phyloP scores from a whole-genome alignment of 2,329 filamentous ascomycete genomes.

The Ophiosphaerella narmari region DNA sequence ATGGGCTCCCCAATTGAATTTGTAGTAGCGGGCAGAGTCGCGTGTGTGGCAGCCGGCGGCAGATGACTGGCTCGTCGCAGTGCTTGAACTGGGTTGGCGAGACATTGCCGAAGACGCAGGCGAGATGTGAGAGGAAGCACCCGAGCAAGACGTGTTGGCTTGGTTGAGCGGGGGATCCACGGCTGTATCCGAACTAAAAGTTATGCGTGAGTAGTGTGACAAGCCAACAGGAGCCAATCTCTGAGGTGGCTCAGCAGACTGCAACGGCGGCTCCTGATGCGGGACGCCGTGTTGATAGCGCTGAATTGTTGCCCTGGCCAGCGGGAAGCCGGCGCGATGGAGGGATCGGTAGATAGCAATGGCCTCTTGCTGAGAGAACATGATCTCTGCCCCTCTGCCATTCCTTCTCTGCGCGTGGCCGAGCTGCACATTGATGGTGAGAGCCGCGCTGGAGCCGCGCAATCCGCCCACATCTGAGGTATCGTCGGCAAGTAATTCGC shows the following conservation, averaged over 20 bases:
- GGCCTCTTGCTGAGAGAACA: constrained; percentile 25
- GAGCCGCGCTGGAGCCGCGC: constrained; percentile 17
- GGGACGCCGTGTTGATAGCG: constrained; percentile 5
- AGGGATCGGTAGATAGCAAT: constrained; percentile 21
- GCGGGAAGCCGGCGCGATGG: constrained; percentile 18
- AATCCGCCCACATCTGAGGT: constrained; percentile 16
- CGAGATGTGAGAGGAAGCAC: constrained; percentile 6
- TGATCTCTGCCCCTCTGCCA: constrained; percentile 14
- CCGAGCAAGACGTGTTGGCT: not conserved
- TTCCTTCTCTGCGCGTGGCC: constrained; percentile 5
- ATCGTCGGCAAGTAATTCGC: constrained; percentile 13
- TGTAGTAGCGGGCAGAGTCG: constrained; percentile 21
- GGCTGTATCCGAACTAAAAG: not conserved
- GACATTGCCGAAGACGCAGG: constrained; percentile 11
- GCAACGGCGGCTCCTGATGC: not conserved
- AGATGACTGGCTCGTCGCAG: constrained; percentile 10
- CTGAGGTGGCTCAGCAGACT: not conserved
- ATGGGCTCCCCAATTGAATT: constrained; percentile 24
- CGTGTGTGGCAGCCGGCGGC: not conserved
- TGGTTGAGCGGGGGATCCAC: not conserved
- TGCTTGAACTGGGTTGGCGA: constrained; percentile 13
- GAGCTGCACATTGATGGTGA: constrained; percentile 29
- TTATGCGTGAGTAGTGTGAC: not conserved
- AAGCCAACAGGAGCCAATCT: not conserved
- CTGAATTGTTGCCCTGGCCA: constrained; percentile 10